phyloP scores from a whole-genome alignment of 345 rosid species.

The Dimocarpus longan region DNA sequence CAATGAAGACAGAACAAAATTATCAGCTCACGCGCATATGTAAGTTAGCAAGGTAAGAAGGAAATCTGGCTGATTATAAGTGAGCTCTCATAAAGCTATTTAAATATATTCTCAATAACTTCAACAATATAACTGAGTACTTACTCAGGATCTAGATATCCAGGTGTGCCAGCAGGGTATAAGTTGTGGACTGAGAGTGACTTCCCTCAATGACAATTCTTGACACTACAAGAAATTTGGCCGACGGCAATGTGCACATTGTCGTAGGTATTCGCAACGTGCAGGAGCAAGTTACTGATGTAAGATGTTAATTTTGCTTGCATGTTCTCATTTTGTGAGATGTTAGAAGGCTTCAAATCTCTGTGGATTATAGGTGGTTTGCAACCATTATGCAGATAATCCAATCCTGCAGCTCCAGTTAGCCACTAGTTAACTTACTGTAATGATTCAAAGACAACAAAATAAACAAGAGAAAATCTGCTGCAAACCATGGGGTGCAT shows the following conservation, averaged over 20 bases:
- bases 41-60: too few species aligned
- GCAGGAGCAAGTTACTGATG: too few species aligned
- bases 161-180: conserved; percentile 42
- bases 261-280: too few species aligned
- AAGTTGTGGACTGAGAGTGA: conserved; percentile 33
- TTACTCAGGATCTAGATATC: conserved; percentile 41
- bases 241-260: too few species aligned
- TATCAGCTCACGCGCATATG: too few species aligned
- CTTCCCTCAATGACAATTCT: conserved; percentile 35
- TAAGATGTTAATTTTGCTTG: conserved; percentile 42
- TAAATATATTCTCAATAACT: too few species aligned
- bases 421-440: neutral
- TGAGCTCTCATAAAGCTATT: too few species aligned
- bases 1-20: too few species aligned
- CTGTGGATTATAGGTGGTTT: conserved; percentile 34
- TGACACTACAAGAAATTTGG: too few species aligned
- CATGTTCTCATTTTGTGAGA: conserved; percentile 42
- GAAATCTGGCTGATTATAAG: too few species aligned
- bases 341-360: conserved; percentile 48
- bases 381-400: conserved; percentile 30
- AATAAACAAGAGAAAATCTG: neutral
- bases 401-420: conserved; percentile 27
- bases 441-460: too few species aligned
- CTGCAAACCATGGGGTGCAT: conserved; percentile 38
- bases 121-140: neutral